Evolutionary conservation across 148 eudicot species (phyloP).

Genomic region (Diospyros kaki): DNA sequence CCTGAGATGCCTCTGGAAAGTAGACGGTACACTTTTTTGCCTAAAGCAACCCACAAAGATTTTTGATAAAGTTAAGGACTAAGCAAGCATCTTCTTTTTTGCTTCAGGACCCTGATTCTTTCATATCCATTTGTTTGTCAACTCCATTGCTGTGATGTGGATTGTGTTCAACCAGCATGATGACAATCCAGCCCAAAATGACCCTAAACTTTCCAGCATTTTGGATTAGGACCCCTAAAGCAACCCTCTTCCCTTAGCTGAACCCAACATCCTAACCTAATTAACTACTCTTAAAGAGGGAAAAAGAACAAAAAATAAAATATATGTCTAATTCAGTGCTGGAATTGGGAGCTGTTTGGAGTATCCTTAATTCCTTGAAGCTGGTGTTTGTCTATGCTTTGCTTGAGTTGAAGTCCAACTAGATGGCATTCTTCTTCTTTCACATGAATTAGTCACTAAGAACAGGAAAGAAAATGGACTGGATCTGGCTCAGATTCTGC

Average conservation of each 20-base stretch:
- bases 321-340: too few species aligned
- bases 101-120: conserved; percentile 26
- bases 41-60: conserved; percentile 23
- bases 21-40: conserved; percentile 30
- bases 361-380: too few species aligned
- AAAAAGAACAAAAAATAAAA: background rate
- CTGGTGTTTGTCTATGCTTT: too few species aligned
- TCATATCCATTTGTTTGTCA: conserved; percentile 21
- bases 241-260: background rate
- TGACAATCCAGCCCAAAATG: conserved; percentile 6
- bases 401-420: too few species aligned
- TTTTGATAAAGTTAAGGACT: conserved; percentile 32
- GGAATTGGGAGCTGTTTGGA: too few species aligned
- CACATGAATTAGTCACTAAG: background rate
- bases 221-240: background rate
- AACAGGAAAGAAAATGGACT: too few species aligned
- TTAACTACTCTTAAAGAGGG: background rate
- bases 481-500: background rate
- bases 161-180: conserved; percentile 9
- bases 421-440: background rate
- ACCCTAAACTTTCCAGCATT: background rate
- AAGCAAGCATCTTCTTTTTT: conserved; percentile 43
- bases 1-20: conserved; percentile 27
- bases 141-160: conserved; percentile 29
- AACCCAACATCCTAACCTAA: background rate